phyloP scores from a whole-genome alignment of 2,329 filamentous ascomycete genomes.

The Neonectria ditissima region DNA sequence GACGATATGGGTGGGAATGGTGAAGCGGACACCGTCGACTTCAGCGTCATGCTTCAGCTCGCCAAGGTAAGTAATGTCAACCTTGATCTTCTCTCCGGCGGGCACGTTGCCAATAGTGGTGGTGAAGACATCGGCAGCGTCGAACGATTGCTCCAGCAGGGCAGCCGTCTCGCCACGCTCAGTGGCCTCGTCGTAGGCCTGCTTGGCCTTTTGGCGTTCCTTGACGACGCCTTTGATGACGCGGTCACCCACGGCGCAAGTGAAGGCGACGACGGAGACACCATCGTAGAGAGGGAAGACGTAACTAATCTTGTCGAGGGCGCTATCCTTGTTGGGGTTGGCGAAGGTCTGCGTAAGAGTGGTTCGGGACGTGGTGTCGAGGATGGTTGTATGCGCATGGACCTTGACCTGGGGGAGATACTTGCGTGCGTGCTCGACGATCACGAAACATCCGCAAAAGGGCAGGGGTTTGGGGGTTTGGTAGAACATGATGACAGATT shows the following conservation, averaged over 20 bases:
- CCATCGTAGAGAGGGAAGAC: slow-evolving; percentile 80
- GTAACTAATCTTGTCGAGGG: slow-evolving; percentile 66
- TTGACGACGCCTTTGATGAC: slow-evolving; percentile 75
- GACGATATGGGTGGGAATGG: slow-evolving; percentile 74
- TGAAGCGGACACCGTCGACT: slow-evolving; percentile 75
- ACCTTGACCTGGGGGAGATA: slow-evolving; percentile 71
- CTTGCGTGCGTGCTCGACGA: slow-evolving; percentile 34
- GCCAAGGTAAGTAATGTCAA: slow-evolving; percentile 75
- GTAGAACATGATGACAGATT: slow-evolving; percentile 15
- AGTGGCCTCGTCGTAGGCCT: slow-evolving; percentile 70
- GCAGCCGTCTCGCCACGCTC: slow-evolving; percentile 70
- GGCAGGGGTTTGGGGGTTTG: neutral
- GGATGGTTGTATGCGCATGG: slow-evolving; percentile 70
- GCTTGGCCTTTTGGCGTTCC: slow-evolving; percentile 70
- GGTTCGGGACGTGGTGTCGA: slow-evolving; percentile 64
- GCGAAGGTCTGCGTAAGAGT: slow-evolving; percentile 68
- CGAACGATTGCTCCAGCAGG: slow-evolving; percentile 71
- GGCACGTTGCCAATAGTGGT: slow-evolving; percentile 77
- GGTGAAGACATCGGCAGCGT: slow-evolving; percentile 74
- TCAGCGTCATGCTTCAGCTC: slow-evolving; percentile 80
- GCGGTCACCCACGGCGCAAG: slow-evolving; percentile 70
- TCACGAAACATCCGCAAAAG: slow-evolving; percentile 53
- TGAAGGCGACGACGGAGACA: slow-evolving; percentile 76
- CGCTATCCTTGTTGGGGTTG: slow-evolving; percentile 60
- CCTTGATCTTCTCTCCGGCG: slow-evolving; percentile 64